Percentiles rank a stretch among this genome's conserved stretches.
Conservation (phyloP, 495 filamentous ascomycete species). For the Cercophora samala region DNA sequence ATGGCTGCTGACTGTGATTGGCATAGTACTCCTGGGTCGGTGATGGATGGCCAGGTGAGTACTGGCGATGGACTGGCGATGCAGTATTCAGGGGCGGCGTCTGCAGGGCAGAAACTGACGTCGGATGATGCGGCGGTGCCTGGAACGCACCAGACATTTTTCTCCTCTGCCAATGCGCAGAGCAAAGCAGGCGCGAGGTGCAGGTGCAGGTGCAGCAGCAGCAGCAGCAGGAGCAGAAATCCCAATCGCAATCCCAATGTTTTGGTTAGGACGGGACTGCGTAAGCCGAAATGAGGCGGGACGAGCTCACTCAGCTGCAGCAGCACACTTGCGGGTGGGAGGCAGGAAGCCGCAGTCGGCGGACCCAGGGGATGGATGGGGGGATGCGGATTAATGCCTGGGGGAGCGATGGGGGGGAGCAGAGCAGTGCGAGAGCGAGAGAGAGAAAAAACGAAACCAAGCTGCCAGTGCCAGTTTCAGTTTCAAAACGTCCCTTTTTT, state of each 20-base stretch:
- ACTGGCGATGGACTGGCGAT: conserved; percentile 46
- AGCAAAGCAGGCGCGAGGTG: conserved; percentile 10
- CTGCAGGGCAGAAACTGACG: conserved; percentile 44
- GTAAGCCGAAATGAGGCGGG: conserved; percentile 18
- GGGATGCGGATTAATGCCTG: background rate
- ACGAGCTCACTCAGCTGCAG: conserved; percentile 13
- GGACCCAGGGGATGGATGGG: conserved; percentile 7
- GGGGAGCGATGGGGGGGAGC: conserved; percentile 7
- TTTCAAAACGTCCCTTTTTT: conserved; percentile 13
- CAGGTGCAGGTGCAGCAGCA: too few species aligned
- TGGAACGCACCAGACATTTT: conserved; percentile 59
- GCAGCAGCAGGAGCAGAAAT: too few species aligned
- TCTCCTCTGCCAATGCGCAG: conserved; percentile 30
- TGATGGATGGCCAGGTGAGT: conserved; percentile 40
- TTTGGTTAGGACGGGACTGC: conserved; percentile 8
- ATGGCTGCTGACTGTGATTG: conserved; percentile 38
- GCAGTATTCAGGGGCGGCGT: conserved; percentile 45
- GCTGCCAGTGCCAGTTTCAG: too few species aligned
- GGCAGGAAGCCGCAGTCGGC: conserved; percentile 17
- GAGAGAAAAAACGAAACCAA: too few species aligned
- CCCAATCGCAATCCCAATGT: conserved; percentile 14
- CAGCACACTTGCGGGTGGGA: background rate
- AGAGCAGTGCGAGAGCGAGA: conserved; percentile 14
- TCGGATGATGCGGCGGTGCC: conserved; percentile 50
- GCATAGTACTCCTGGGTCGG: conserved; percentile 45